Evolutionary conservation across 148 eudicot species (phyloP).

Genomic region (Simmondsia chinensis): DNA sequence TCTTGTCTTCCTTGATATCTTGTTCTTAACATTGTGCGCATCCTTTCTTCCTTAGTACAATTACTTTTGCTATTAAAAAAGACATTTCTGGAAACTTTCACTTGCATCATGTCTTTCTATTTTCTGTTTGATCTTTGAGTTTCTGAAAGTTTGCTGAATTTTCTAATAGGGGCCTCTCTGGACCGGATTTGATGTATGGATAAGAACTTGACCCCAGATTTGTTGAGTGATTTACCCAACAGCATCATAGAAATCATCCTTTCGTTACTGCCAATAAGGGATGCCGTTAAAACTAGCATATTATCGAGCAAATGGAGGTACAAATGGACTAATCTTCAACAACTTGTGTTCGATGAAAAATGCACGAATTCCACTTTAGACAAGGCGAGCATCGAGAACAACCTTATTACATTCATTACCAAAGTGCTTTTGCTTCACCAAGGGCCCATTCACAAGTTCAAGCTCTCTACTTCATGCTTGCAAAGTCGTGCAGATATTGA

Average conservation of each 20-base stretch:
- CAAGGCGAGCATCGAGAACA: constrained; percentile 20
- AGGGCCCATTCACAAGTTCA: constrained; percentile 67
- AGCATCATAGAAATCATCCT: constrained; percentile 45
- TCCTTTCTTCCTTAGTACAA: too few species aligned
- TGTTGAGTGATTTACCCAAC: constrained; percentile 38
- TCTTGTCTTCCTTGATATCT: too few species aligned
- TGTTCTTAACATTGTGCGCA: too few species aligned
- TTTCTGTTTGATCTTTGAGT: too few species aligned
- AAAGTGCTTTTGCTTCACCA: constrained; percentile 53
- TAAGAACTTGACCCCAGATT: constrained; percentile 17
- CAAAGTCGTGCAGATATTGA: constrained; percentile 55
- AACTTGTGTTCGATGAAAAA: constrained; percentile 39
- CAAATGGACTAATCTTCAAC: constrained; percentile 47
- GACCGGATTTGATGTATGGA: constrained; percentile 14
- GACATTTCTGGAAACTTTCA: too few species aligned
- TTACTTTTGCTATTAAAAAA: too few species aligned
- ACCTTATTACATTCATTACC: constrained; percentile 41
- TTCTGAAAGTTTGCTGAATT: neutral
- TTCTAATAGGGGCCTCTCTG: neutral
- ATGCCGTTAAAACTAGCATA: constrained; percentile 51
- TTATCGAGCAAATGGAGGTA: constrained; percentile 56
- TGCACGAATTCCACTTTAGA: constrained; percentile 34
- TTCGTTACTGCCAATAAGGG: constrained; percentile 39
- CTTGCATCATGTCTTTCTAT: too few species aligned
- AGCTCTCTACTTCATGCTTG: constrained; percentile 33